Evolutionary conservation across 331 rosid genomes (phyloP), one percentile per base, ranked within the genome.

Genomic region (Prunus yedoensis): DNA sequence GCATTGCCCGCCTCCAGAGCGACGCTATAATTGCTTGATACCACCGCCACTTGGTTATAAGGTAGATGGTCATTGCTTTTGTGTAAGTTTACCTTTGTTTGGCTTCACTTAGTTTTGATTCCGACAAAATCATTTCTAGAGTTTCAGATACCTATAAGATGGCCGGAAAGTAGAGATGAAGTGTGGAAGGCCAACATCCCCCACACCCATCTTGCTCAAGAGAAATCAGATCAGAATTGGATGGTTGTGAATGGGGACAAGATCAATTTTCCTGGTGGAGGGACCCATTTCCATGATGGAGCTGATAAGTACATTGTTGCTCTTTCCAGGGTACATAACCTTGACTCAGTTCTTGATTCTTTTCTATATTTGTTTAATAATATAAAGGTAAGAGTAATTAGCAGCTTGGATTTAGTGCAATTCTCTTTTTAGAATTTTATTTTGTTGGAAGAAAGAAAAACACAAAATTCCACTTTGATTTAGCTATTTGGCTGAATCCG

Each of bases 101-200:
- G 63, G 51, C 45, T 66, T 81, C 4, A 11, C 57, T 32, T 80
- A 8, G 76, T 69, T 77, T 77, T 88, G 82, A 78, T 83, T 79
- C 84, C 41, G 18, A 68, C 57, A 66, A 52, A 59, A 35, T 71
- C 20, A 20, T 76, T 73, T 57, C 32, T 78, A 85, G 87, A 78
- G 70, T 77, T 83, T 88, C 85, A 88, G 92, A 80, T 88, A 28
- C 85, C 90, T 64, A 76, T 88, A 47, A 83, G 88, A 47, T 88
- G 92, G 92, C 92, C 92, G 6, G 82, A 58, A 14, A 88, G 92
- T 75, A 83, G 92, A 78, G 92, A 88, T 30, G 92, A 85, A 82
- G 92, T 88, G 72, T 88, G 92, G 92, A 88, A 83, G 87, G 90
- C 85, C 20, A 88, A 88, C 82, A 88, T 88, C 66, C 92, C 92